Base-by-base conservation (phyloP, 2,329 filamentous ascomycete genomes). In the Colletotrichum siamense region DNA sequence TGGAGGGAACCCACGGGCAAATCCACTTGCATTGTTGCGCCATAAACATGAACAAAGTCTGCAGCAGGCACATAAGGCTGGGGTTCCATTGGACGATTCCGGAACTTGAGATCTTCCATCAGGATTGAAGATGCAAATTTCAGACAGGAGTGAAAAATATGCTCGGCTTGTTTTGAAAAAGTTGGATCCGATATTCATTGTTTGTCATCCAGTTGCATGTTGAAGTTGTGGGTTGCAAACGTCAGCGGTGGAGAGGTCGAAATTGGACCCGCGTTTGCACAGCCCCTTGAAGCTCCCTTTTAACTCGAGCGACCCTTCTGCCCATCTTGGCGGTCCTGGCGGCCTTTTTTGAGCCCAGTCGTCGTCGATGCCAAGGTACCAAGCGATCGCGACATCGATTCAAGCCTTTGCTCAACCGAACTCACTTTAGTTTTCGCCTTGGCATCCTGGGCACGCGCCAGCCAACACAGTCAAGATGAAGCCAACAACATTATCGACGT, bases 181-280 rank as follows among this genome's bases (percentile, higher is more conserved):
- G 26, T 18, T 28, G 34, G n/a, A 26, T 26, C 18, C 22, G 44
- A 52, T 52, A 18, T 52, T 22, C 44, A 22, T 63, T 34, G 59
- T 32, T 30, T 36, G 32, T 63, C 59, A 63, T n/a, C 59, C 59
- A 22, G 30, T 57, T 44, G 39, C 13, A 32, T 24, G 39, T 55
- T 62, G 22, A 34, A 34, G 16, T 55, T 22, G 52, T 76, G 73
- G 73, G 73, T 76, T 67, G 26, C 69, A 67, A 49, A 76, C 73
- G 73, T 76, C 73, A 76, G 69, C 57, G 66, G 73, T 76, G 73
- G 73, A 76, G 73, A 76, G 73, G 26, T 18, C 44, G 73, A 75
- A 72, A n/a, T 68, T 76, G 73, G 73, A 73, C 63, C 73, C 63
- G 73, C 32, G 39, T 22, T 22, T 55, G 63, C 73, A 76, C 73